phyloP scores from a whole-genome alignment of 176 grass and related monocot genomes.

The Musa schizocarpa region DNA sequence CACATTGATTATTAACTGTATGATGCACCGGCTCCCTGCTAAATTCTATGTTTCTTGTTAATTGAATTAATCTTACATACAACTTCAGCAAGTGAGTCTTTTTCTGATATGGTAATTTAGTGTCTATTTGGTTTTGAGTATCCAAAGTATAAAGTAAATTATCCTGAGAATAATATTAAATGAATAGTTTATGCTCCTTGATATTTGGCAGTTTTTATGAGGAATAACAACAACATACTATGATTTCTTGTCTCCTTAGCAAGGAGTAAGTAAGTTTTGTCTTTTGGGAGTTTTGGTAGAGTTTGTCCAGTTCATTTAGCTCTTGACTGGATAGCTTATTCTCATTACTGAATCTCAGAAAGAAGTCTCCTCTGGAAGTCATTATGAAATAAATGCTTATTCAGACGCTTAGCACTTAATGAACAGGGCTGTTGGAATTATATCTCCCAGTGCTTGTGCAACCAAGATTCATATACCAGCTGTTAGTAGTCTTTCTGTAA shows the following conservation, averaged over 20 bases:
- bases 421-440: not conserved
- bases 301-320: no score
- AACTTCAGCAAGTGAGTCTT: not conserved
- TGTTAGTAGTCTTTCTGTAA: no score
- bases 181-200: no score
- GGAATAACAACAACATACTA: no score
- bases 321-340: no score
- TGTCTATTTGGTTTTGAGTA: not conserved
- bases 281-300: no score
- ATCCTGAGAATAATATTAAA: no score
- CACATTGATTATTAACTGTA: not conserved
- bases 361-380: no score
- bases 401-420: not conserved
- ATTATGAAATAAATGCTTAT: not conserved
- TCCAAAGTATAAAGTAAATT: not conserved
- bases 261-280: no score
- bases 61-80: not conserved
- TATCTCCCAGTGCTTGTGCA: not conserved
- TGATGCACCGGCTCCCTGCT: not conserved
- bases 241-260: no score
- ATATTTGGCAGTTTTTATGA: no score
- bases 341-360: no score
- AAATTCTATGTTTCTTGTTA: not conserved
- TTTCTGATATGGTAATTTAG: not conserved
- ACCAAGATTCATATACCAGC: not conserved